A percentile compares a stretch with the other conserved stretches of the same genome.
phyloP scores from a whole-genome alignment of 2,329 filamentous ascomycete species.

The Bipolaris bicolor region DNA sequence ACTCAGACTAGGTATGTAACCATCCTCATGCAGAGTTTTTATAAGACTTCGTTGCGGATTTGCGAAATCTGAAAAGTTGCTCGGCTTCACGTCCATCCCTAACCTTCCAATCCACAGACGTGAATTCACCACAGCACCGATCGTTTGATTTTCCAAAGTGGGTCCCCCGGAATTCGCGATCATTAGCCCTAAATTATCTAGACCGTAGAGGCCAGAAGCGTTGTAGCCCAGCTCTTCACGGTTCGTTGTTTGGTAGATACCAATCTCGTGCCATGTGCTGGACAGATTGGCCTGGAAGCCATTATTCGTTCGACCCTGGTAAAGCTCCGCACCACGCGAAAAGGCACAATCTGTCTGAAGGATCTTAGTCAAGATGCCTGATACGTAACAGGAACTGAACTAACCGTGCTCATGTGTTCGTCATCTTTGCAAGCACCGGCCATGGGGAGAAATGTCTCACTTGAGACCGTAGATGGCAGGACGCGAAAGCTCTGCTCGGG shows the following conservation, averaged over 20 bases:
- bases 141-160: conserved; percentile 14
- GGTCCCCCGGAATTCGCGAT: conserved; percentile 38
- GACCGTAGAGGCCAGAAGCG: conserved; percentile 25
- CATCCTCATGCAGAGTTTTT: background rate
- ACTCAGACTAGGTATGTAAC: conserved; percentile 21
- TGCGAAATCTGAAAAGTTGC: conserved; percentile 55
- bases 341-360: background rate
- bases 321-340: conserved; percentile 19
- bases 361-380: background rate
- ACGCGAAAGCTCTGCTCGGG: conserved; percentile 39
- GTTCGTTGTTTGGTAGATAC: conserved; percentile 16
- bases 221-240: conserved; percentile 21
- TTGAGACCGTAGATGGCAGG: conserved; percentile 22
- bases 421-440: conserved; percentile 13
- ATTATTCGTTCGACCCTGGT: conserved; percentile 15
- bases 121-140: conserved; percentile 20
- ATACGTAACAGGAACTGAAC: too few relatives aligned
- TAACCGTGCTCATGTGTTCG: background rate
- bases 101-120: conserved; percentile 34
- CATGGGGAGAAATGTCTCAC: conserved; percentile 22
- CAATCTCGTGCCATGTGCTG: conserved; percentile 25
- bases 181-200: conserved; percentile 25
- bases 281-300: conserved; percentile 22
- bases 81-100: conserved; percentile 53
- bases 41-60: conserved; percentile 5